Base-by-base conservation (phyloP, 331 rosid genomes). In the Malus hybrid region DNA sequence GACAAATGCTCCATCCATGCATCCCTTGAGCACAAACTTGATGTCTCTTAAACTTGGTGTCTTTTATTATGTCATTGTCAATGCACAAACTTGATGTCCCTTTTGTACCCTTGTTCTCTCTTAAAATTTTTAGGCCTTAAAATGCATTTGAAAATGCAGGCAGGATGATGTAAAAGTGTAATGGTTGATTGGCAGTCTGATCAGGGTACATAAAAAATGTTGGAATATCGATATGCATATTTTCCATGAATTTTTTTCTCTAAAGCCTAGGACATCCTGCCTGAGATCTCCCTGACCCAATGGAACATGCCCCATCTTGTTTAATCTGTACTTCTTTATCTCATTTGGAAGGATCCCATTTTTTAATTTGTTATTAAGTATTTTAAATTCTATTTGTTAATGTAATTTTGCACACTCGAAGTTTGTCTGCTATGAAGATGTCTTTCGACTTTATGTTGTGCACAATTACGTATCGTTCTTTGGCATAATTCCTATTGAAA, bases 361-460 rank as follows among this genome's bases (percentile, higher is more conserved):
- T 71, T 56, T 56, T 10, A 3, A 52, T 52, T 52, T 52, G 4
- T 70, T 76, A 60, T 67, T 62, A 67, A 52, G 10, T 76, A 67
- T 63, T 66, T 60, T 20, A 71, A 13, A 52, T 76, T 32, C 74
- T 79, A 69, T 65, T 80, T 80, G 22, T 74, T 76, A 70, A 46
- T 76, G 77, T 70, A 66, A 74, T 46, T 82, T 71, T 77, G 81
- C 83, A 86, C 80, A 82, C 82, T 85, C 80, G 85, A 76, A 85
- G 28, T 68, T 83, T 89, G 90, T 89, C 86, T 86, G 86, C 84
- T 88, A 63, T 81, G 87, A 83, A 86, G 87, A 87, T 91, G 90
- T 89, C 96, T 83, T 80, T 65, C 87, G 87, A 82, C 80, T 86
- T 85, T 79, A 87, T 89, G 93, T 82, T 96, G 83, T 79, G 69